Percentiles rank a stretch among this genome's conserved stretches.
Evolutionary conservation across 768 basidiomycete genomes (phyloP).

Genomic region (Auricularia auricula-judae): DNA sequence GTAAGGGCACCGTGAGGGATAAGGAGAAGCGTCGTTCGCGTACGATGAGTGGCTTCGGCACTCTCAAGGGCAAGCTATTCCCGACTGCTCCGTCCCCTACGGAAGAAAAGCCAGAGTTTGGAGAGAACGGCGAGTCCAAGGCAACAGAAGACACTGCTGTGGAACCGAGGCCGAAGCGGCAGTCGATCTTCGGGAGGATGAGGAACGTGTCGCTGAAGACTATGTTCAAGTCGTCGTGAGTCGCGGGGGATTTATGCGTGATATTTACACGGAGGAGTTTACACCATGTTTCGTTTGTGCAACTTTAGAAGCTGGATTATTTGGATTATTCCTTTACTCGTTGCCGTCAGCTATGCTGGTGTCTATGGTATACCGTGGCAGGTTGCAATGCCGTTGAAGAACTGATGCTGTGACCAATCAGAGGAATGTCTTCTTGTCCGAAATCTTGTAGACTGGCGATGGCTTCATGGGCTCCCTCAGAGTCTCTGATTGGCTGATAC

Average conservation of each 20-base stretch:
- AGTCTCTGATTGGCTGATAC: too few relatives aligned
- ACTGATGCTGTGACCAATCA: too few relatives aligned
- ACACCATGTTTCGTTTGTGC: not conserved
- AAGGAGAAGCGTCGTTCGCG: not conserved
- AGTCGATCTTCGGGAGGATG: slow-evolving; percentile 41
- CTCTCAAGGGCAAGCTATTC: slow-evolving; percentile 17
- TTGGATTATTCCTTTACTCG: not conserved
- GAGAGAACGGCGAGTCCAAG: not conserved
- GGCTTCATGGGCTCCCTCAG: too few relatives aligned
- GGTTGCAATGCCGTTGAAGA: not conserved
- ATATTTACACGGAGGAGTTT: not conserved
- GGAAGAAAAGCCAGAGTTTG: slow-evolving; percentile 24
- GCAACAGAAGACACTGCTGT: not conserved
- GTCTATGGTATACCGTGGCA: not conserved
- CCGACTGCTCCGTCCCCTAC: slow-evolving; percentile 17
- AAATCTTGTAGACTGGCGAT: too few relatives aligned
- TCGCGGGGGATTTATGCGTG: not conserved
- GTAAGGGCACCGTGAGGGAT: not conserved
- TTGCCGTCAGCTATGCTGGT: not conserved
- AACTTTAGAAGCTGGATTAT: not conserved
- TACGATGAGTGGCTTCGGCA: slow-evolving; percentile 14
- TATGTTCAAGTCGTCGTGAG: slow-evolving; percentile 22
- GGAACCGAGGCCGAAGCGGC: slow-evolving; percentile 37
- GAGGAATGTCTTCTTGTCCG: too few relatives aligned
- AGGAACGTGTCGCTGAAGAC: slow-evolving; percentile 25